These are phyloP conservation scores for Dimargaris cristalligena DNA, from an alignment of 192 early-diverging fungal species.

Conservation along the genomic window DNA sequence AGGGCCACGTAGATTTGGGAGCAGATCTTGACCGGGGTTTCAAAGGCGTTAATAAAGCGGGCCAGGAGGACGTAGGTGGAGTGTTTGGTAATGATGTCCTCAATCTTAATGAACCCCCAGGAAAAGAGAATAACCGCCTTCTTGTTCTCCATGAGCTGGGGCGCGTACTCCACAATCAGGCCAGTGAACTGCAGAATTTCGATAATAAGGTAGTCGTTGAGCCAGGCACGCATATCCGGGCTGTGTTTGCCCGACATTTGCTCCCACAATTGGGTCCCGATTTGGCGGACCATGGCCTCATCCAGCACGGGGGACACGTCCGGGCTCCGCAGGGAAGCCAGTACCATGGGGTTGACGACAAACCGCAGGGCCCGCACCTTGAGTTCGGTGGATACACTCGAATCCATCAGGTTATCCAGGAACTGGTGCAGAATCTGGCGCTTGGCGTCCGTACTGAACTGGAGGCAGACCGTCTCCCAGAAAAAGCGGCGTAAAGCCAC, in stretches of 20 bases:
- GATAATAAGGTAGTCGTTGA: slow-evolving; percentile 20
- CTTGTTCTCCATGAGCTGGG: slow-evolving; percentile 52
- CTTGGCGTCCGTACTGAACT: slow-evolving; percentile 36
- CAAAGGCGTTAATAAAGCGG: slow-evolving; percentile 83
- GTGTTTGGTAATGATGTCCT: slow-evolving; percentile 91
- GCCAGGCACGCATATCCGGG: not conserved
- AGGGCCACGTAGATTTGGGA: slow-evolving; percentile 76
- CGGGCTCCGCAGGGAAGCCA: not conserved
- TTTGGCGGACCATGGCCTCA: not conserved
- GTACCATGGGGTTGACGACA: slow-evolving; percentile 67
- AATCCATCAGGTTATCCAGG: slow-evolving; percentile 52
- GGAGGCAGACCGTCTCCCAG: slow-evolving; percentile 44
- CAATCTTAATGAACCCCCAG: slow-evolving; percentile 68
- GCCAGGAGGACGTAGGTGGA: slow-evolving; percentile 87
- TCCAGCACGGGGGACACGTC: not conserved
- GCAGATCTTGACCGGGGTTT: slow-evolving; percentile 76
- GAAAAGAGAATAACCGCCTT: slow-evolving; percentile 93
- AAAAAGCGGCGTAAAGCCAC: slow-evolving; percentile 44
- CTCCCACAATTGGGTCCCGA: slow-evolving; percentile 1
- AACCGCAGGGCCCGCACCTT: slow-evolving; percentile 61
- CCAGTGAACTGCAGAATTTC: slow-evolving; percentile 88
- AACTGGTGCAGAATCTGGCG: slow-evolving; percentile 57
- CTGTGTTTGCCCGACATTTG: not conserved
- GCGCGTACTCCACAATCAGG: slow-evolving; percentile 67
- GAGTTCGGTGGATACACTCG: slow-evolving; percentile 31